Percentiles rank a stretch among this genome's conserved stretches.
phyloP scores from a whole-genome alignment of 805 yeast genomes.

The Lipomyces starkeyi region DNA sequence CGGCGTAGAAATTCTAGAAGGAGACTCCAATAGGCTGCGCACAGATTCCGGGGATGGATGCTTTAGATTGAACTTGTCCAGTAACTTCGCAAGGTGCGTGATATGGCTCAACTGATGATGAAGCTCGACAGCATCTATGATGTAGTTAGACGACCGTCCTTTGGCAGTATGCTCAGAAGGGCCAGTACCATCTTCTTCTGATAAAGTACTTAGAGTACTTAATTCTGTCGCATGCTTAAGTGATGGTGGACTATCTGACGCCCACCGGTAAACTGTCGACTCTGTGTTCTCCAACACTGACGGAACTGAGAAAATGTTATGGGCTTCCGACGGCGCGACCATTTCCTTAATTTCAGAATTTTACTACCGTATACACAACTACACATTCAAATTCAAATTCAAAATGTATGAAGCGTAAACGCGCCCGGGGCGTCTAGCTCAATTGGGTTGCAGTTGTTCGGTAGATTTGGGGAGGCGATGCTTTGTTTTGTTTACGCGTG shows the following conservation, averaged over 20 bases:
- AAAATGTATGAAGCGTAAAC: background rate
- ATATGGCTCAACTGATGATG: slow-evolving; percentile 14
- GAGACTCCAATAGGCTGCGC: background rate
- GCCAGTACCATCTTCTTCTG: slow-evolving; percentile 12
- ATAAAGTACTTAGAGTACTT: slow-evolving; percentile 16
- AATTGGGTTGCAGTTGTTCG: background rate
- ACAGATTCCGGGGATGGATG: slow-evolving; percentile 5
- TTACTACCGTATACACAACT: background rate
- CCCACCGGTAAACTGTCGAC: slow-evolving; percentile 35
- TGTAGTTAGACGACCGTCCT: background rate
- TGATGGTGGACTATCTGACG: slow-evolving; percentile 24
- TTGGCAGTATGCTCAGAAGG: background rate
- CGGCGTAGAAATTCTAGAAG: slow-evolving; percentile 3
- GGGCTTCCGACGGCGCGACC: slow-evolving; percentile 1
- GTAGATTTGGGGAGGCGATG: background rate
- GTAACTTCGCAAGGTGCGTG: slow-evolving; percentile 27
- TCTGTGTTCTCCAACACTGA: slow-evolving; percentile 23
- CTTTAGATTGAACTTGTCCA: slow-evolving; percentile 21
- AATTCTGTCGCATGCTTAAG: slow-evolving; percentile 20
- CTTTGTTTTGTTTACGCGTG: background rate
- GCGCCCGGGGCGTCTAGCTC: background rate
- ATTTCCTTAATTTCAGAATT: background rate
- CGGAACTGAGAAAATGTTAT: slow-evolving; percentile 10
- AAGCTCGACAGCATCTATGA: background rate
- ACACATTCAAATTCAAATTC: background rate